phyloP scores from a whole-genome alignment of 1,139 yeast species.

The Geotrichum aggregatum region DNA sequence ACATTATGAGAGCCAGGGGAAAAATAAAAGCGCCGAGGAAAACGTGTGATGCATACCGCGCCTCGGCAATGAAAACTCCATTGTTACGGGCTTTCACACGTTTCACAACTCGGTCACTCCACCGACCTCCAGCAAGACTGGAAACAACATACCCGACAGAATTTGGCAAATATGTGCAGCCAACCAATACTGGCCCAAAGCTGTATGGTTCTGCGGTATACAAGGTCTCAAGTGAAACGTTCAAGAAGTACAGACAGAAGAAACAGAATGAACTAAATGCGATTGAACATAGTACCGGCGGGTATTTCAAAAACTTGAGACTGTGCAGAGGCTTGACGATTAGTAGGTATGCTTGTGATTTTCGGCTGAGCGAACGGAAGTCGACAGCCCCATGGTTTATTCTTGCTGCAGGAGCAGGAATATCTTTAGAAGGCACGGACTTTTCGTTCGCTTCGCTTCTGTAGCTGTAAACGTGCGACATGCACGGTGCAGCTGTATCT shows the following conservation, averaged over 20 bases:
- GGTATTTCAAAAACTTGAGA: conserved; percentile 44
- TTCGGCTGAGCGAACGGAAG: conserved; percentile 2
- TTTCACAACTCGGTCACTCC: conserved; percentile 63
- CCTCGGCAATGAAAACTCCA: conserved; percentile 72
- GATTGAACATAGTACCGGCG: conserved; percentile 68
- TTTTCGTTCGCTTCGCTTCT: neutral
- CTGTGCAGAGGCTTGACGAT: conserved; percentile 37
- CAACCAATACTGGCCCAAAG: conserved; percentile 61
- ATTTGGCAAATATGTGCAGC: conserved; percentile 77
- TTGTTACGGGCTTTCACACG: conserved; percentile 45
- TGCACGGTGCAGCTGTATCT: conserved; percentile 8
- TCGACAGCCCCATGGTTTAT: conserved; percentile 3
- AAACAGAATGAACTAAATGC: conserved; percentile 64
- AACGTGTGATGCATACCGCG: conserved; percentile 72
- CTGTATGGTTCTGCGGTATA: conserved; percentile 66
- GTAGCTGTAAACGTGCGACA: conserved; percentile 1
- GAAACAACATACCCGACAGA: conserved; percentile 73
- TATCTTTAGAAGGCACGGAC: neutral
- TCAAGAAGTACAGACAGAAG: conserved; percentile 65
- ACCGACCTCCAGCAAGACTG: conserved; percentile 70
- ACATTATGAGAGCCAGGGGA: conserved; percentile 64
- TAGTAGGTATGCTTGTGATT: conserved; percentile 23
- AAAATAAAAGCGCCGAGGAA: conserved; percentile 57
- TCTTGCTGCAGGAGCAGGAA: neutral
- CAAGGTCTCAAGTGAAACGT: conserved; percentile 64